Evolutionary conservation across 2,329 filamentous ascomycete species (phyloP).

Genomic region (Exophiala viscosa): DNA sequence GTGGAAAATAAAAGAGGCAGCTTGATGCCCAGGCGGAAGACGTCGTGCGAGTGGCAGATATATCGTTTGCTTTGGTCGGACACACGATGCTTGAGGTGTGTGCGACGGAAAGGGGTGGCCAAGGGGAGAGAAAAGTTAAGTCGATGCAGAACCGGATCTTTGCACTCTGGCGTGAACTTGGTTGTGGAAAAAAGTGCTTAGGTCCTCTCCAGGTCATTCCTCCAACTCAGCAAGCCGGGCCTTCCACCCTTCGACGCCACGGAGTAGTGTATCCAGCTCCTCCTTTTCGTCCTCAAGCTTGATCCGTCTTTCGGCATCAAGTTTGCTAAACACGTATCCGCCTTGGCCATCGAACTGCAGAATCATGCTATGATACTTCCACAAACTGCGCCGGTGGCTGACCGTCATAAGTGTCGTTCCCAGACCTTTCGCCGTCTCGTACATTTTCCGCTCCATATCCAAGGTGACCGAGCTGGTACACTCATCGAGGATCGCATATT

Average conservation of each 20-base stretch:
- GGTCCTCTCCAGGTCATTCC: constrained; percentile 4
- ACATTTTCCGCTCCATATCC: constrained; percentile 93
- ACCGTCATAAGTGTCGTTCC: constrained; percentile 98
- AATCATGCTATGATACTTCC: constrained; percentile 94
- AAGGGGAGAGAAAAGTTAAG: too few relatives aligned
- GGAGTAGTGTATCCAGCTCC: constrained; percentile 78
- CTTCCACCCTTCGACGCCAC: constrained; percentile 84
- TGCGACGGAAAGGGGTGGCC: too few relatives aligned
- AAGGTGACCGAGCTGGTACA: constrained; percentile 94
- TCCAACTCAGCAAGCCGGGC: constrained; percentile 57
- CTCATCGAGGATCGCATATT: constrained; percentile 94
- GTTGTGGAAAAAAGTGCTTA: neutral
- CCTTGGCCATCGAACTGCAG: constrained; percentile 96
- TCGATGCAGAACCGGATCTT: too few relatives aligned
- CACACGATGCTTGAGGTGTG: too few relatives aligned
- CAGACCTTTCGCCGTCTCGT: constrained; percentile 86
- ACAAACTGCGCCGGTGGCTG: constrained; percentile 81
- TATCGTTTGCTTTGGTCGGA: too few relatives aligned
- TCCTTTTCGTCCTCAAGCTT: constrained; percentile 94
- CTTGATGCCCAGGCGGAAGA: too few relatives aligned
- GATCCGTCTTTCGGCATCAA: constrained; percentile 83
- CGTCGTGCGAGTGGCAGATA: too few relatives aligned
- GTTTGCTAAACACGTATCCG: constrained; percentile 78
- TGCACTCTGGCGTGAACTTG: too few relatives aligned
- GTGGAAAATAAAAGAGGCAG: too few relatives aligned